Evolutionary conservation across 805 yeast species (phyloP), one percentile per base, ranked within the genome.

Genomic region (Saturnispora gosingensis): DNA sequence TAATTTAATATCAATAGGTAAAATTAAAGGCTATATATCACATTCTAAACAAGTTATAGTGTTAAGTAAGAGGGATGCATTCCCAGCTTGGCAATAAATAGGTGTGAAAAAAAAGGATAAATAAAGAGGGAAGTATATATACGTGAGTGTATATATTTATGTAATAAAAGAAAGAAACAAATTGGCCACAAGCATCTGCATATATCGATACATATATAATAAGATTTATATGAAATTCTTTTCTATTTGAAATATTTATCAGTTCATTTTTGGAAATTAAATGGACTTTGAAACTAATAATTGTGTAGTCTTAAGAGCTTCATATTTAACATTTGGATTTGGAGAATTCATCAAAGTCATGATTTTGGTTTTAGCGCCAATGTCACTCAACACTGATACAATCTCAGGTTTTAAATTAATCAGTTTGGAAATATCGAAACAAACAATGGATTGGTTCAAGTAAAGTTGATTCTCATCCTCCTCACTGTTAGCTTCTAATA

Each of bases 301-400:
- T 72, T 93, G 99, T n/a, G 97, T 88, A 4, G 97, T 89, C 67
- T 87, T 88, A 63, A 93, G 77, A 2, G 98, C 98, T 72, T 91
- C 97, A 65, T 85, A 93, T 65, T 91, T 87, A 58, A 93, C 90
- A 64, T 88, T 93, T 22, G 90, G 77, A 66, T 89, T 90, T 42
- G 83, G 78, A 53, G 82, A 80, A 61, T 79, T 81, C 81, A 93
- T 82, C 56, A 89, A 74, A 55, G 78, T 78, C 98, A 93, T 91
- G 52, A 93, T 80, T 66, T 81, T 79, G 22, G 85, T 72, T 73
- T 93, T 93, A 57, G 84, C 74, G 60, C 88, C 78, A 56, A 70
- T 64, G 60, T 77, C 69, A 61, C 72, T 74, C 47, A 86, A 66
- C 13, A 80, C 71, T 46, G 70, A 72, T 25, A 80, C 70, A 20